phyloP scores from a whole-genome alignment of 75 land plant genomes.

The Selaginella tamariscina region DNA sequence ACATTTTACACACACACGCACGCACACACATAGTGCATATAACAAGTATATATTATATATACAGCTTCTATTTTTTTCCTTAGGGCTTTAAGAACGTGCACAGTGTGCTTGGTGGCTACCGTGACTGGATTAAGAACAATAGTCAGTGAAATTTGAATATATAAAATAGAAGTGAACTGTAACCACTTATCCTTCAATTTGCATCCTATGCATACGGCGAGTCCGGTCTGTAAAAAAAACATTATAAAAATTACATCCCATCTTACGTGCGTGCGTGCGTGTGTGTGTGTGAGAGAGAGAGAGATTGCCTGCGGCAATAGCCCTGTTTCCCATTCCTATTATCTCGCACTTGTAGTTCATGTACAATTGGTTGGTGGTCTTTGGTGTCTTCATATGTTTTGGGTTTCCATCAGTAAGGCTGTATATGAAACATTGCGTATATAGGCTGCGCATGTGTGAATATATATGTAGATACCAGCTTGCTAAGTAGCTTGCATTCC shows the following conservation, averaged over 20 bases:
- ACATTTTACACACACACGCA: background rate
- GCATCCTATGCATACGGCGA: constrained; percentile 13
- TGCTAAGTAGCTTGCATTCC: constrained; percentile 10
- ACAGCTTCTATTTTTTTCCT: background rate
- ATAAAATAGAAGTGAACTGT: background rate
- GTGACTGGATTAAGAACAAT: background rate
- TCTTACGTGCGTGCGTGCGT: background rate
- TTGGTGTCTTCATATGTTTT: constrained; percentile 15
- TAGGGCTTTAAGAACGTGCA: background rate
- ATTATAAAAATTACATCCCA: background rate
- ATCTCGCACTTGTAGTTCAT: constrained; percentile 14
- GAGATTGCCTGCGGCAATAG: constrained; percentile 15
- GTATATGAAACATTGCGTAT: background rate
- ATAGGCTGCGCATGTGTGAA: too few relatives aligned
- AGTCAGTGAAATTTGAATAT: too few relatives aligned
- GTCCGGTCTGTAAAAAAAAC: constrained; percentile 5
- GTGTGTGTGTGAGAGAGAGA: too few relatives aligned
- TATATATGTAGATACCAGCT: too few relatives aligned
- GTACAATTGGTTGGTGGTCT: constrained; percentile 15
- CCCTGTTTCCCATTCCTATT: constrained; percentile 11
- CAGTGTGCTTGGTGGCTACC: background rate
- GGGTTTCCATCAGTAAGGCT: constrained; percentile 15
- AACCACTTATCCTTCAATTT: constrained; percentile 5
- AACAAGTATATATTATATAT: too few relatives aligned
- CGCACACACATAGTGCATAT: background rate